A percentile compares a stretch with the other conserved stretches of the same genome.
These are phyloP conservation scores for Hypericum perforatum DNA, from an alignment of 345 rosid genomes.

Conservation along the genomic window DNA sequence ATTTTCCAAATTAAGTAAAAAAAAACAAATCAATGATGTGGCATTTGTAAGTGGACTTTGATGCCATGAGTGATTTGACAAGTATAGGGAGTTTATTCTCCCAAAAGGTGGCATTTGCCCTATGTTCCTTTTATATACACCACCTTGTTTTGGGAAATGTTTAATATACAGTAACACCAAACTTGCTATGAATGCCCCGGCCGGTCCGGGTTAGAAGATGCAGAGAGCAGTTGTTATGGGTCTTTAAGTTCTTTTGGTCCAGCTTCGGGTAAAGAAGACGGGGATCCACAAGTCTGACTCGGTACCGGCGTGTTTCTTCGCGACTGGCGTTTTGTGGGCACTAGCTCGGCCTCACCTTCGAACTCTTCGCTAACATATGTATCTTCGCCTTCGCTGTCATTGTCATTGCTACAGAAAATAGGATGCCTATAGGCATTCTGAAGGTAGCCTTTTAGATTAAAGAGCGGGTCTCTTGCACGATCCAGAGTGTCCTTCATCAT, in stretches of 20 bases:
- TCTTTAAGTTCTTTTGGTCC: conserved; percentile 4
- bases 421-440: conserved; percentile 78
- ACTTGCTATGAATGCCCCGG: too few species aligned
- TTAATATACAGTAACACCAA: too few species aligned
- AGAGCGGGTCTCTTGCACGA: conserved; percentile 58
- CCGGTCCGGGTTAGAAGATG: too few species aligned
- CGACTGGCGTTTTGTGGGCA: conserved; percentile 54
- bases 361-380: conserved; percentile 14
- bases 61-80: too few species aligned
- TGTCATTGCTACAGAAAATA: conserved; percentile 42
- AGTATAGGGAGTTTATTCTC: too few species aligned
- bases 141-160: too few species aligned
- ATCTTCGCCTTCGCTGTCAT: conserved; percentile 21
- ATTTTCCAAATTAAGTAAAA: too few species aligned
- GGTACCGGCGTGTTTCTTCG: conserved; percentile 34
- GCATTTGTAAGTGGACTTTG: too few species aligned
- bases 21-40: too few species aligned
- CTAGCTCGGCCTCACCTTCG: conserved; percentile 46
- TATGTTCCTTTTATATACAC: too few species aligned
- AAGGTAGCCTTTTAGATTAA: conserved; percentile 64
- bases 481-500: conserved; percentile 92
- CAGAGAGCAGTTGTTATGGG: not conserved
- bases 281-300: conserved; percentile 27
- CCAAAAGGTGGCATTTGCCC: too few species aligned
- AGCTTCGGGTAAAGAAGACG: conserved; percentile 22